A percentile compares a stretch with the other conserved stretches of the same genome.
These are phyloP conservation scores for Hypoxylon trugodes DNA, from an alignment of 495 filamentous ascomycete genomes.

Conservation along the genomic window DNA sequence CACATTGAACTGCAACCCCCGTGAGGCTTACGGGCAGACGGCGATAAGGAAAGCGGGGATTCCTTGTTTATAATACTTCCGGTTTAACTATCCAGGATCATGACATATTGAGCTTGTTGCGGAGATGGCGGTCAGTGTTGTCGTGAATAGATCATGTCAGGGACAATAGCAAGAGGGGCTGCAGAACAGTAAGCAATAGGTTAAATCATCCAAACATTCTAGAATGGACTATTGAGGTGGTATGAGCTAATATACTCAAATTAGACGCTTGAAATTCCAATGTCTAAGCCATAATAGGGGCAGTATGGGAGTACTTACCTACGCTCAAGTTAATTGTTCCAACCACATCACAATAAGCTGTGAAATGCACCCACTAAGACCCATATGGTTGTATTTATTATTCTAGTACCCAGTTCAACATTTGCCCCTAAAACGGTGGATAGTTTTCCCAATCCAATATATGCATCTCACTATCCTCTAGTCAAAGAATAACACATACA, in stretches of 20 bases:
- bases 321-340: no score
- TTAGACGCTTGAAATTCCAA: no score
- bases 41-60: conserved; percentile 17
- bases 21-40: conserved; percentile 23
- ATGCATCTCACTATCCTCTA: not conserved
- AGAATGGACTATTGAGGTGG: not conserved
- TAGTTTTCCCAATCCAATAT: no score
- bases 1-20: conserved; percentile 2
- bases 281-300: no score
- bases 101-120: not conserved
- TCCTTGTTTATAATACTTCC: not conserved
- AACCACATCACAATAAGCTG: no score
- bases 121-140: not conserved
- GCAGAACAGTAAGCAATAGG: not conserved
- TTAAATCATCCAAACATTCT: not conserved
- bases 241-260: not conserved
- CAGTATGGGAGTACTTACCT: no score
- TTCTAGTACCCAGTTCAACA: no score
- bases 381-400: no score
- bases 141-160: not conserved
- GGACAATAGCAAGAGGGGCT: not conserved
- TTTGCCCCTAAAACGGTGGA: no score
- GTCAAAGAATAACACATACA: not conserved
- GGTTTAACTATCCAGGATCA: not conserved
- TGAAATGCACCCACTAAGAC: no score